phyloP scores from a whole-genome alignment of 108 stramenopile genomes.

The Cyclotella choctawhatcheeana region DNA sequence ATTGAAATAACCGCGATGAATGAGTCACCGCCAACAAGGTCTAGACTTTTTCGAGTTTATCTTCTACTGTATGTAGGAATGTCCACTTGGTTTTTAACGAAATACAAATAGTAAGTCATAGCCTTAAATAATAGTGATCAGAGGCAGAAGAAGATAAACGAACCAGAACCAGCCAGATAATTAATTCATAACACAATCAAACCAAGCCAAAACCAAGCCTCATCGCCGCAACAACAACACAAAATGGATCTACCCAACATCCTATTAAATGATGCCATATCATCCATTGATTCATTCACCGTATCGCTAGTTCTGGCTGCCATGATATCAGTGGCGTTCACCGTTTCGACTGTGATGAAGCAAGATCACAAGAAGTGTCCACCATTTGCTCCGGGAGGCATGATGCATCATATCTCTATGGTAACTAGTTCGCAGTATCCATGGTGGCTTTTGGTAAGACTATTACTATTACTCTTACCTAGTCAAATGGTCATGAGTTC shows the following conservation, averaged over 20 bases:
- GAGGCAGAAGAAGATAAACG: no score
- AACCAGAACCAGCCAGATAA: no score
- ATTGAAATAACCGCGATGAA: no score
- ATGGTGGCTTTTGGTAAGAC: conserved; percentile 3
- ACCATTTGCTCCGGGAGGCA: neutral
- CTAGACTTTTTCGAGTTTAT: no score
- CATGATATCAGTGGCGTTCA: neutral
- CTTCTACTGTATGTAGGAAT: no score
- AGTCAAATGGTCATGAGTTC: neutral
- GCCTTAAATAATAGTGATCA: no score
- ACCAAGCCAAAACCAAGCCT: neutral
- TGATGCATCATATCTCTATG: neutral
- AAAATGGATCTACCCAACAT: neutral
- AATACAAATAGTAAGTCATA: no score
- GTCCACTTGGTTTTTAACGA: no score
- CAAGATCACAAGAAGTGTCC: neutral
- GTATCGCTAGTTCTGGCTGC: neutral
- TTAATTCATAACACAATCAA: no score
- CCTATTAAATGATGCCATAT: neutral
- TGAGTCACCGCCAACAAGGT: no score
- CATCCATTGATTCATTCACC: neutral
- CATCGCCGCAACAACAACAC: neutral
- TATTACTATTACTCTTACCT: neutral
- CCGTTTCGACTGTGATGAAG: neutral
- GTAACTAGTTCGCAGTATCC: neutral